These are phyloP conservation scores for Coriaria nepalensis DNA, from an alignment of 306 rosid genomes.

Conservation along the genomic window DNA sequence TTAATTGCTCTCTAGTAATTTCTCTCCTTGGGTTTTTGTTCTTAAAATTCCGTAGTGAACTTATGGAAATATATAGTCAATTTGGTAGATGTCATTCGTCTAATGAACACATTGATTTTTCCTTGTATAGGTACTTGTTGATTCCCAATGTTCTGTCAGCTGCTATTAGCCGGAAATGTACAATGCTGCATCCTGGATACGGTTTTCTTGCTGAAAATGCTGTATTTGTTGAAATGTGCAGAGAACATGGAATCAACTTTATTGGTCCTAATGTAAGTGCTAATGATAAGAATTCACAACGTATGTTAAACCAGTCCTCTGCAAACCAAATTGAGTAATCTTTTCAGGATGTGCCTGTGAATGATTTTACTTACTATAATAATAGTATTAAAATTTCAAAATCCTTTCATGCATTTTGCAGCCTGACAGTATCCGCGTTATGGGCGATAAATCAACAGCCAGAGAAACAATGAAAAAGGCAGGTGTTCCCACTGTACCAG, in stretches of 20 bases:
- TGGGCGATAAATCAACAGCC: constrained; percentile 97
- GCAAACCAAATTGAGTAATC: too few species aligned
- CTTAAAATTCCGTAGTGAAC: too few species aligned
- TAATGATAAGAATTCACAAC: not conserved
- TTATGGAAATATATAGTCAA: too few species aligned
- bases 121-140: constrained; percentile 48
- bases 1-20: too few species aligned
- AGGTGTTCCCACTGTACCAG: constrained; percentile 74
- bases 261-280: constrained; percentile 85
- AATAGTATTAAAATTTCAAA: not conserved
- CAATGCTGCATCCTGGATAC: constrained; percentile 98
- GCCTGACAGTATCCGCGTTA: constrained; percentile 87
- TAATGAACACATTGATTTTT: constrained; percentile 6
- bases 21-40: too few species aligned
- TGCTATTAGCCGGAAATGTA: constrained; percentile 62
- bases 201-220: constrained; percentile 99
- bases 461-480: constrained; percentile 87
- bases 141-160: constrained; percentile 85
- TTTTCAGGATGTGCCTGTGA: too few species aligned
- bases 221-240: constrained; percentile 86
- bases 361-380: too few species aligned
- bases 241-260: constrained; percentile 80
- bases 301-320: too few species aligned
- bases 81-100: not conserved
- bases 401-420: constrained; percentile 25